Conservation (phyloP, 129 eudicot genomes). For the Tanacetum coccineum region DNA sequence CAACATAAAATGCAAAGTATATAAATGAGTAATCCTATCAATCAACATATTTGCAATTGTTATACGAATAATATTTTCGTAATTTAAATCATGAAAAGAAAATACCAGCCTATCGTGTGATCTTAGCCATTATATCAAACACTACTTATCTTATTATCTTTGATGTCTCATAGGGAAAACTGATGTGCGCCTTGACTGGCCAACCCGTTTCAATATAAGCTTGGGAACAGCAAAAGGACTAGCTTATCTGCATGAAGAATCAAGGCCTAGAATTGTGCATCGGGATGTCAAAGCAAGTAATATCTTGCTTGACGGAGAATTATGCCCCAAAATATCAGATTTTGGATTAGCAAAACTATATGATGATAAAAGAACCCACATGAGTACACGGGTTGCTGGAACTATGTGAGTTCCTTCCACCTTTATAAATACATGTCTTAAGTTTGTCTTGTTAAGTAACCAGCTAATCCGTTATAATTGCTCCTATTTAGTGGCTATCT, state of each 20-base stretch:
- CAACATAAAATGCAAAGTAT: conserved; percentile 4
- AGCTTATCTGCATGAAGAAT: conserved; percentile 63
- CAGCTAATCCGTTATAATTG: not conserved
- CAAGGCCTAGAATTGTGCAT: conserved; percentile 30
- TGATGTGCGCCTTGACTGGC: conserved; percentile 45
- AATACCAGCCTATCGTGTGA: not conserved
- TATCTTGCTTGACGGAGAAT: conserved; percentile 40
- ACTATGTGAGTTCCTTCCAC: conserved; percentile 48
- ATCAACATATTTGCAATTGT: not conserved
- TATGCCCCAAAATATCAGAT: conserved; percentile 67
- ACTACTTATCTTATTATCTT: conserved; percentile 1
- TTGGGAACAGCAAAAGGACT: conserved; percentile 62
- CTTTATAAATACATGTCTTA: not conserved
- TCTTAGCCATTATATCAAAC: not conserved
- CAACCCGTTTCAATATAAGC: conserved; percentile 52
- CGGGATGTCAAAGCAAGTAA: conserved; percentile 21
- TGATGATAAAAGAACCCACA: conserved; percentile 62
- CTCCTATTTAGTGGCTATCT: conserved; percentile 47
- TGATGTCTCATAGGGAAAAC: conserved; percentile 31
- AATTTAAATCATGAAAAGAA: not conserved
- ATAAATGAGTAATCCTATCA: not conserved
- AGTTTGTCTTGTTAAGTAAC: not conserved
- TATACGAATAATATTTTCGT: not conserved
- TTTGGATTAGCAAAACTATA: conserved; percentile 65
- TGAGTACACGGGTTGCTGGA: conserved; percentile 70